phyloP scores from a whole-genome alignment of 768 basidiomycete species.

The Agrocybe chaxingu region DNA sequence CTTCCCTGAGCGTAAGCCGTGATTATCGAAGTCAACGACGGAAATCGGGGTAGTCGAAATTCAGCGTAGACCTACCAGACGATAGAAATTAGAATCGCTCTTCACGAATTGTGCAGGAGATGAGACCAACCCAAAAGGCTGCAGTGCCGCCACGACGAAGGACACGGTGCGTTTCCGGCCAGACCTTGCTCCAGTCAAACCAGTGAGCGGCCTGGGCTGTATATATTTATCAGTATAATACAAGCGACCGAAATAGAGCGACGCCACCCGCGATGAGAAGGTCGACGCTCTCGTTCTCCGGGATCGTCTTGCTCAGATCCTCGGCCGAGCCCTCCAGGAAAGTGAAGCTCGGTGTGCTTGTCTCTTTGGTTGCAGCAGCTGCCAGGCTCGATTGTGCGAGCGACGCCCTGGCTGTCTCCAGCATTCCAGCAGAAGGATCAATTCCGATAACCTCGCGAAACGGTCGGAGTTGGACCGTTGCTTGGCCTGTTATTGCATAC shows the following conservation, averaged over 20 bases:
- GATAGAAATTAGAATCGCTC: background rate
- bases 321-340: conserved; percentile 47
- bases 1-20: conserved; percentile 60
- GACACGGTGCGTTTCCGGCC: conserved; percentile 63
- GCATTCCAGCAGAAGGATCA: conserved; percentile 77
- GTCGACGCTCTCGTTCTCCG: conserved; percentile 53
- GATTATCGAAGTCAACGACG: conserved; percentile 55
- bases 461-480: conserved; percentile 50
- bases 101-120: background rate
- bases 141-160: conserved; percentile 61
- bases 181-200: conserved; percentile 73
- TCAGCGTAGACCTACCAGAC: conserved; percentile 60
- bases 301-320: conserved; percentile 41
- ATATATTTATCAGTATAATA: background rate
- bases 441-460: conserved; percentile 66
- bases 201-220: conserved; percentile 75
- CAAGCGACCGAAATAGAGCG: background rate
- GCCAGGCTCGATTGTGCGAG: conserved; percentile 1
- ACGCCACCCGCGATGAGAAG: conserved; percentile 59
- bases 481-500: conserved; percentile 50
- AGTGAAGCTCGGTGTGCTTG: conserved; percentile 15
- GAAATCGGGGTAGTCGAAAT: conserved; percentile 62
- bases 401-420: conserved; percentile 43
- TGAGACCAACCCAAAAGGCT: conserved; percentile 64
- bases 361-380: background rate